These are phyloP conservation scores for Fusarium pininemorale DNA, from an alignment of 2,329 filamentous ascomycete species.

Conservation along the genomic window DNA sequence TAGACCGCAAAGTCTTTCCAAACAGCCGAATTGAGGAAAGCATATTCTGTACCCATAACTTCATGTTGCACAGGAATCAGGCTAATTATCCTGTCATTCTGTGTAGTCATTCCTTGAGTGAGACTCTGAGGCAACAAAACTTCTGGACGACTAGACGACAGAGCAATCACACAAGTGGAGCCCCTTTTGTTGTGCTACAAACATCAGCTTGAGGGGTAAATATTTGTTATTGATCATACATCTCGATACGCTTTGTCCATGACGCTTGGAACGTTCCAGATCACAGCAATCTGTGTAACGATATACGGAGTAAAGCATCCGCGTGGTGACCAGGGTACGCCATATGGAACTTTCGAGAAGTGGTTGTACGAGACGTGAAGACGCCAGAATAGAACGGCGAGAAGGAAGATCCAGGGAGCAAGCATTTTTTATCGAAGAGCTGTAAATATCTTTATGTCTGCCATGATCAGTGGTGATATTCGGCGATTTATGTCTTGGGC, in stretches of 20 bases:
- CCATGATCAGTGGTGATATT: accelerated
- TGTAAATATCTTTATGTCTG: accelerated
- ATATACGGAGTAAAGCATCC: background rate
- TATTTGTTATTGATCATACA: too few species aligned
- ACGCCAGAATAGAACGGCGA: background rate
- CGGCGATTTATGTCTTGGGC: background rate
- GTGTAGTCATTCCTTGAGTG: background rate
- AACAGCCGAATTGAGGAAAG: too few species aligned
- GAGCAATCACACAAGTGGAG: background rate
- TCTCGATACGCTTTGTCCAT: background rate
- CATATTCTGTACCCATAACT: too few species aligned
- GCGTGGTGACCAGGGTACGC: background rate
- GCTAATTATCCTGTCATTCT: background rate
- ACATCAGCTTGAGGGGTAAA: background rate
- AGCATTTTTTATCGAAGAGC: accelerated
- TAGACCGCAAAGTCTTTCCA: too few species aligned
- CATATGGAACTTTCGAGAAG: background rate
- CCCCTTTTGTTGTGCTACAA: background rate
- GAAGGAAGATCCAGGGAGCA: accelerated
- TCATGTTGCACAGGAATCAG: background rate
- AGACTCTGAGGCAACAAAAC: background rate
- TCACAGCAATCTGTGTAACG: background rate
- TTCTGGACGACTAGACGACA: background rate
- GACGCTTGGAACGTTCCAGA: background rate
- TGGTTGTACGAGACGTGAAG: background rate